A percentile compares a stretch with the other conserved stretches of the same genome.
These are phyloP conservation scores for Lactarius hatsudake DNA, from an alignment of 768 basidiomycete genomes.

Conservation along the genomic window DNA sequence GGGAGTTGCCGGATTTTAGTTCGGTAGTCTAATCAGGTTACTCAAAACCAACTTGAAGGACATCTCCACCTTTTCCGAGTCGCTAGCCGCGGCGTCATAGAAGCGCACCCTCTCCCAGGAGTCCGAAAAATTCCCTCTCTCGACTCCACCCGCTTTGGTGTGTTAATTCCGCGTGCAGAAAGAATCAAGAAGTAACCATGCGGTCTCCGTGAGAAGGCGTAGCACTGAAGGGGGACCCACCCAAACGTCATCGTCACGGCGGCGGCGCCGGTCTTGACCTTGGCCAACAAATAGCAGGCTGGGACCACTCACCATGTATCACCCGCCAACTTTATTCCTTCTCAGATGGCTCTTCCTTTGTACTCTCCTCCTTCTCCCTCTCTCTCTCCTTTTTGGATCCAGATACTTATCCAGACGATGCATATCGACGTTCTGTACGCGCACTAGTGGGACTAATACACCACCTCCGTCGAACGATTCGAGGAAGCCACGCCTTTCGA, in stretches of 20 bases:
- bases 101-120: neutral
- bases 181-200: neutral
- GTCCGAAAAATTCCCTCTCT: neutral
- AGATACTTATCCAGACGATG: constrained; percentile 28
- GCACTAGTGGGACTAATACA: constrained; percentile 39
- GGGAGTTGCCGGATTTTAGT: neutral
- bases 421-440: constrained; percentile 40
- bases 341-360: no score
- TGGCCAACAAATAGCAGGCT: no score
- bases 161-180: neutral
- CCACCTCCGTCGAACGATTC: constrained; percentile 36
- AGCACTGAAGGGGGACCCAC: neutral
- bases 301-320: no score
- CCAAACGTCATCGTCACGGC: neutral
- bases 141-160: neutral
- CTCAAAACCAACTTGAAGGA: no score
- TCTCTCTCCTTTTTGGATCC: no score
- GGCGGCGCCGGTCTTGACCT: no score
- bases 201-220: neutral
- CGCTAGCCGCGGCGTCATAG: no score
- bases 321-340: no score
- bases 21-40: no score
- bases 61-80: no score
- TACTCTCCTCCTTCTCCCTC: neutral
- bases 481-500: constrained; percentile 5